phyloP scores from a whole-genome alignment of 75 land plant genomes.

The Cryptomeria japonica region DNA sequence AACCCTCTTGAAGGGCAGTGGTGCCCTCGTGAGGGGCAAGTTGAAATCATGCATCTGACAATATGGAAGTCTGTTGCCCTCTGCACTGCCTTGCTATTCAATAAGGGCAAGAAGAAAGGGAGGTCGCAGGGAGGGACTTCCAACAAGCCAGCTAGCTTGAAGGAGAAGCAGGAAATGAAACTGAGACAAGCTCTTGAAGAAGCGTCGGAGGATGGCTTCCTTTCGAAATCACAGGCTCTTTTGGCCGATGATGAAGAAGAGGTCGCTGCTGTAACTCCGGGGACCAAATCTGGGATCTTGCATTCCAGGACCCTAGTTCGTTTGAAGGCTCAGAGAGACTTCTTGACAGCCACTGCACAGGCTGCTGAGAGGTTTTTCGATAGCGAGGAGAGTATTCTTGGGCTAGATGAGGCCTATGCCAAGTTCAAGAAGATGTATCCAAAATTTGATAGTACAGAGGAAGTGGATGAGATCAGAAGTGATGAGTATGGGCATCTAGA shows the following conservation, averaged over 20 bases:
- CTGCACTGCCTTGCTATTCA: conserved; percentile 16
- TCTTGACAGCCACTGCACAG: conserved; percentile 12
- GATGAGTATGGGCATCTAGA: conserved; percentile 57
- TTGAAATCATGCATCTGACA: conserved; percentile 15
- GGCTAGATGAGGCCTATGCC: conserved; percentile 42
- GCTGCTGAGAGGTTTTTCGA: conserved; percentile 20
- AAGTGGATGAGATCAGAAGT: conserved; percentile 50
- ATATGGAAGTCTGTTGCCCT: conserved; percentile 16
- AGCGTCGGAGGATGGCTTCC: conserved; percentile 16
- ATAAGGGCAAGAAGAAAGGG: conserved; percentile 17
- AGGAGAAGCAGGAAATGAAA: conserved; percentile 12
- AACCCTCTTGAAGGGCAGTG: conserved; percentile 8
- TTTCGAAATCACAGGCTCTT: conserved; percentile 12
- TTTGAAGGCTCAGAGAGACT: conserved; percentile 18
- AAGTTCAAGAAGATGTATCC: conserved; percentile 53
- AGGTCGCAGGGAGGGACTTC: background rate
- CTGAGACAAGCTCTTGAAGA: conserved; percentile 20
- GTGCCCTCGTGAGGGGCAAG: conserved; percentile 8
- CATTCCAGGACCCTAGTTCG: conserved; percentile 15
- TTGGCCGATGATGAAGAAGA: conserved; percentile 9
- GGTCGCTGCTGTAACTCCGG: background rate
- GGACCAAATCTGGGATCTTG: background rate
- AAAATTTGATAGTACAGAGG: conserved; percentile 39
- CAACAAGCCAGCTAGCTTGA: background rate
- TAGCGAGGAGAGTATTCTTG: conserved; percentile 39